These are phyloP conservation scores for Phytophthora aleatoria DNA, from an alignment of 352 stramenopile species.

Conservation along the genomic window DNA sequence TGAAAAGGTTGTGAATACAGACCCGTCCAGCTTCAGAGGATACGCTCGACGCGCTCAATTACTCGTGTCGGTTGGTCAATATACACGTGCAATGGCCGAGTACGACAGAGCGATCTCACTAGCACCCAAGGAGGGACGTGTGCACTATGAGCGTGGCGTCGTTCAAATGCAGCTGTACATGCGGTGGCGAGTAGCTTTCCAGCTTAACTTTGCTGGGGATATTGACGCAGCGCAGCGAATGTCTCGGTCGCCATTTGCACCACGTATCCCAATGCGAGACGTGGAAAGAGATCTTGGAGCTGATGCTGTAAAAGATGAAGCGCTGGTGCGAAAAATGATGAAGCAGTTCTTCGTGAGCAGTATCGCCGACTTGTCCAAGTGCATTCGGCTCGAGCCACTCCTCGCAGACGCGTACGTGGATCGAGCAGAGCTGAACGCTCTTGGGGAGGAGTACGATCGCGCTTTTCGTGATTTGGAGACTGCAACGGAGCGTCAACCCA, in stretches of 20 bases:
- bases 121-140: constrained; percentile 57
- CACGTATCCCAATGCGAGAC: constrained; percentile 41
- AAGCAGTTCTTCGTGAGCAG: constrained; percentile 54
- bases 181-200: constrained; percentile 59
- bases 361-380: constrained; percentile 65
- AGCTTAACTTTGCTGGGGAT: constrained; percentile 44
- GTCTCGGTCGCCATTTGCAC: constrained; percentile 47
- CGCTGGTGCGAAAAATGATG: constrained; percentile 52
- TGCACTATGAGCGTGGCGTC: constrained; percentile 78
- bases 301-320: constrained; percentile 57
- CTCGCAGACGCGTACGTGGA: constrained; percentile 69
- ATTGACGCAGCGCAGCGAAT: not conserved
- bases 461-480: constrained; percentile 67
- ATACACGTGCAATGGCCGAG: constrained; percentile 54
- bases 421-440: constrained; percentile 64
- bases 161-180: constrained; percentile 77
- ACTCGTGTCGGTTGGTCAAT: constrained; percentile 52
- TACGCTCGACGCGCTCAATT: constrained; percentile 74
- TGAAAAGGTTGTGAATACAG: constrained; percentile 66
- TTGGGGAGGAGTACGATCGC: constrained; percentile 63
- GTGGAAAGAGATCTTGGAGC: constrained; percentile 50
- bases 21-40: constrained; percentile 63
- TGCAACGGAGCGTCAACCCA: constrained; percentile 56
- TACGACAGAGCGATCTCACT: constrained; percentile 70
- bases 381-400: constrained; percentile 61